phyloP scores from a whole-genome alignment of 2,329 filamentous ascomycete genomes.

The Pseudogymnoascus pannorum region DNA sequence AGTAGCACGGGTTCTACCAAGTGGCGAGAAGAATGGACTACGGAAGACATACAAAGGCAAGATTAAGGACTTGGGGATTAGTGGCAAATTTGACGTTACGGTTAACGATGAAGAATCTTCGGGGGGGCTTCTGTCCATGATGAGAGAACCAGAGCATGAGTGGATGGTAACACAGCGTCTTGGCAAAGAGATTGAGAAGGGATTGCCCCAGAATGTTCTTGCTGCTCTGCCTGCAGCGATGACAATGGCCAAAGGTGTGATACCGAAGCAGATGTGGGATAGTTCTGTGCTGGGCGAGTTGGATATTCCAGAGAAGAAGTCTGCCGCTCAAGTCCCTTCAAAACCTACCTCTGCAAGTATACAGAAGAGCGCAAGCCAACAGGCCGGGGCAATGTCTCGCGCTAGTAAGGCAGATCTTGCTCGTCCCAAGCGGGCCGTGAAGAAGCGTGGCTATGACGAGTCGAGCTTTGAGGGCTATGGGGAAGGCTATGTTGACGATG shows the following conservation, averaged over 20 bases:
- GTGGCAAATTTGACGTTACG: conserved; percentile 52
- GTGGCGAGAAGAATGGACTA: conserved; percentile 59
- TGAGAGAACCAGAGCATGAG: conserved; percentile 45
- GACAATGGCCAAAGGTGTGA: conserved; percentile 49
- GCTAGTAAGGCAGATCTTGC: conserved; percentile 24
- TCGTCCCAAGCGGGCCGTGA: conserved; percentile 57
- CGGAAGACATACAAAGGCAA: conserved; percentile 63
- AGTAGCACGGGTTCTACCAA: conserved; percentile 55
- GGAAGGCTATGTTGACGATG: conserved; percentile 64
- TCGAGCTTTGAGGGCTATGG: conserved; percentile 68
- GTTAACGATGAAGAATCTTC: conserved; percentile 47
- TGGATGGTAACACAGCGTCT: conserved; percentile 49
- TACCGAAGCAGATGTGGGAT: conserved; percentile 51
- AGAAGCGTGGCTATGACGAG: conserved; percentile 71
- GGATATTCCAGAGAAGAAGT: conserved; percentile 17
- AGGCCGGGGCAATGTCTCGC: not conserved
- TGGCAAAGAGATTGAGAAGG: conserved; percentile 47
- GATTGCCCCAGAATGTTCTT: conserved; percentile 40
- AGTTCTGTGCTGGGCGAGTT: conserved; percentile 51
- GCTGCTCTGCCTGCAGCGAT: conserved; percentile 43
- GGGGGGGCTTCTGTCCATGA: conserved; percentile 46
- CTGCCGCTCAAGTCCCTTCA: conserved; percentile 29
- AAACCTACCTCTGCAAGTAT: conserved; percentile 48
- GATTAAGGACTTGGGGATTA: conserved; percentile 55
- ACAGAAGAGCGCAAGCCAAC: conserved; percentile 32